Base-by-base conservation (phyloP, 2,329 filamentous ascomycete species). In the Ascochyta viciae-villosae region DNA sequence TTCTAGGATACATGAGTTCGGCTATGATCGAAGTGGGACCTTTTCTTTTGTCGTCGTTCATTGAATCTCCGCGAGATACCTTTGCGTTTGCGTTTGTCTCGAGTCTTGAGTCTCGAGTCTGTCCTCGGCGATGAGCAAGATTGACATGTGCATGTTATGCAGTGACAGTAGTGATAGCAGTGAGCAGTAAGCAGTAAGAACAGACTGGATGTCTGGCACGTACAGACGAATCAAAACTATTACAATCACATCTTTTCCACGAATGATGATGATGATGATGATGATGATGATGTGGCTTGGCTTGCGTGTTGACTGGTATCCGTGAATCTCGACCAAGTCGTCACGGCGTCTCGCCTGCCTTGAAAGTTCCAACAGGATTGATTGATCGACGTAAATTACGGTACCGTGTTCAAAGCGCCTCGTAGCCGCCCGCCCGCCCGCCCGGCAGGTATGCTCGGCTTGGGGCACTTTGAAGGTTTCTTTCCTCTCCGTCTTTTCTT, bases 1-100 rank as follows among this genome's bases (percentile, higher is more conserved):
- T 35, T 38, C 26, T 43, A 31, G 33, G 42, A 50, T 54, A 49
- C 53, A 61, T 49, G 50, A 50, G 54, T 23, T 53, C 42, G 54
- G 57, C 58, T 50, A 50, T 55, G 38, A 44, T 31, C 47, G 49
- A 23, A 16, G 15, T 3, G 34, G 16, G 16, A 3, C 16, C 31
- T 19, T 33, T 33, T 58, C 41, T 38, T 41, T 37, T 26, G 38
- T 48, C 22, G 47, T 56, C 42, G 22, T 56, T 61, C 55, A 15
- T 57, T 52, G 40, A 26, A 46, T 56, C 53, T 56, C 53, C 53
- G 53, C 53, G 53, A 51, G 53, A 56, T 56, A 56, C 53, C 53
- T 51, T 56, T 52, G 52, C 26, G 33, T 47, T 58, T 42, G 13
- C n/a, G 19, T 53, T 24, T 44, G 46, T 19, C 19, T 19, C 19